Base-by-base conservation (phyloP, 2,329 filamentous ascomycete genomes). In the Aureobasidium sp. region DNA sequence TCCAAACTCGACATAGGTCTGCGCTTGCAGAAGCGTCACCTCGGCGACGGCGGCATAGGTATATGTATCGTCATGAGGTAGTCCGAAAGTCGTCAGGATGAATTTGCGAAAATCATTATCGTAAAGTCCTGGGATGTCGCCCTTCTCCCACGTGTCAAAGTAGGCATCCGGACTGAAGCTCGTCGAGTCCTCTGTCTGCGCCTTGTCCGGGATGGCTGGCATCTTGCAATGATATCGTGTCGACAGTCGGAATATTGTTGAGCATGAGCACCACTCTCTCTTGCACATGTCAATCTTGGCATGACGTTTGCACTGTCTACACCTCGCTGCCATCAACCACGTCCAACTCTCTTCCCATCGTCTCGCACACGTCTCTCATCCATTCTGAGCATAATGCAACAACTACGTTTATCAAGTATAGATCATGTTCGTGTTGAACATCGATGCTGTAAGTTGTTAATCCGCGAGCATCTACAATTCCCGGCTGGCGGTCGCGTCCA, bases 31-130 rank as follows among this genome's bases (percentile, higher is more conserved):
- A 1, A 84, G 73, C 0, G 79, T 82, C 17, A 82, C 81, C 62
- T 76, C 76, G 6, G 79, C 78, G 14, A 76, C 75, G 15, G 81
- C 81, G 63, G 77, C 76, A 66, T 84, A 84, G 25, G 76, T 73
- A 65, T 82, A 83, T 34, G 62, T 56, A 58, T 71, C 72, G 67
- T 82, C 80, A 0, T 67, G 63, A 5, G 74, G 72, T 4, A 84
- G 76, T 12, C 73, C 72, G 68, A 84, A 84, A 3, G 79, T 74
- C 47, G 74, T 70, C 61, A 75, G 71, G 64, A 83, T 76, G 65
- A 78, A 78, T 55, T 74, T 72, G 36, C 73, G 72, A 57, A 83
- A 76, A 62, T 79, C 74, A 67, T 79, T 74, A 58, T 74, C 66
- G 61, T 75, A 72, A 9, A 74, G 72, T 9, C 71, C 68, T n/a